Conservation (phyloP, 2,329 filamentous ascomycete species). For the Xylariaceae sp. region DNA sequence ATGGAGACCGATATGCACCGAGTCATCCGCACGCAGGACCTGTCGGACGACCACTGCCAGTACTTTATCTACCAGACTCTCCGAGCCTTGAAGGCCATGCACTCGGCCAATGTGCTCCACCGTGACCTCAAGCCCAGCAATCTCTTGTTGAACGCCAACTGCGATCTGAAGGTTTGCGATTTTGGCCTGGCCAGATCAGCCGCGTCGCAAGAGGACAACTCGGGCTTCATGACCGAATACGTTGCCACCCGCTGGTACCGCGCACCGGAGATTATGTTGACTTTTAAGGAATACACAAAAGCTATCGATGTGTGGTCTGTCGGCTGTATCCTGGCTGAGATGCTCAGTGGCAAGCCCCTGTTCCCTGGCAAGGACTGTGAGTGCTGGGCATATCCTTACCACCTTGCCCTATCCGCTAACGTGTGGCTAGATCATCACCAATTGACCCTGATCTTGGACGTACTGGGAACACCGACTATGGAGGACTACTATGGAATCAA, state of each 20-base stretch:
- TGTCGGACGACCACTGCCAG: conserved; percentile 98
- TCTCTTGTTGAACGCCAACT: conserved; percentile 93
- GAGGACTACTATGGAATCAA: conserved; percentile 99
- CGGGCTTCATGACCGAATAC: conserved; percentile 99
- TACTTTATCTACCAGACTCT: conserved; percentile 99
- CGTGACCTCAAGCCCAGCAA: conserved; percentile 97
- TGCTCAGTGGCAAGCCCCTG: conserved; percentile 95
- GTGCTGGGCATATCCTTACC: no score
- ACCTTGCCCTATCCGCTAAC: conserved; percentile 14
- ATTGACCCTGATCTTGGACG: conserved; percentile 91
- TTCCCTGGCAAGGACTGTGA: conserved; percentile 98
- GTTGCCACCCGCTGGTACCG: conserved; percentile 98
- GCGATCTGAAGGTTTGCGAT: conserved; percentile 97
- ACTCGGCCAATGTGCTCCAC: conserved; percentile 96
- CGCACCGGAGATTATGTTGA: conserved; percentile 99
- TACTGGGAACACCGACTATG: conserved; percentile 97
- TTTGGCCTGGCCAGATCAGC: conserved; percentile 94
- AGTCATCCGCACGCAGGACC: conserved; percentile 95
- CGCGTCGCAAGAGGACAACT: conserved; percentile 96
- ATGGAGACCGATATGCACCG: conserved; percentile 99
- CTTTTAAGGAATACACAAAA: conserved; percentile 99
- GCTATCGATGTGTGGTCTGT: conserved; percentile 99
- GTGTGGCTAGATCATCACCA: conserved; percentile 80
- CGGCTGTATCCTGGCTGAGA: conserved; percentile 95
- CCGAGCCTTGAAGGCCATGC: conserved; percentile 96